Base-by-base conservation (phyloP, 192 early-diverging fungal species). In the Coemansia aciculifera region DNA sequence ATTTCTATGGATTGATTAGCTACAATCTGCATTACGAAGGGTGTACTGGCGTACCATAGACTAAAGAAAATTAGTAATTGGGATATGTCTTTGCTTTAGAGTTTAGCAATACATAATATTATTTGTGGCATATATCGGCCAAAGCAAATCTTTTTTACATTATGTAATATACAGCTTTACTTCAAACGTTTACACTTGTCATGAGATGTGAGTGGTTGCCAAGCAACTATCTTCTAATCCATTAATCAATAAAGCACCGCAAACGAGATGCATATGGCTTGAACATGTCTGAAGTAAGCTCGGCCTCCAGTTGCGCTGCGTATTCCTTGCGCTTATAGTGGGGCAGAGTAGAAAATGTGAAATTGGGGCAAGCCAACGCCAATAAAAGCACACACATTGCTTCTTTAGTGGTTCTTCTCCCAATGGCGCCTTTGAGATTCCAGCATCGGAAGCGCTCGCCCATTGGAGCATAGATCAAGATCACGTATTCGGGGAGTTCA, bases 351-450 rank as follows among this genome's bases (percentile, higher is more conserved):
- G n/a, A n/a, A n/a, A n/a, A n/a, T n/a, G 23, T 32, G 6, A 59
- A 59, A 17, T 59, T 59, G 11, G 56, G 56, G 8, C 56, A 59
- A 34, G 17, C 56, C 56, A 36, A 13, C 56, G 56, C 54, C 11
- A 57, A 17, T 15, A 57, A 11, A 2, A 57, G 17, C 27, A 32
- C 31, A n/a, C 54, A 57, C 31, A 5, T 32, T 29, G 15, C 54
- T 27, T 71, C 43, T 17, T 10, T 23, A 10, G 21, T 10, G 0
- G 5, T 1, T 2, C 2, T 6, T 19, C 3, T 27, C 9, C 2
- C 8, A 5, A 7, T 12, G 7, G 23, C 2, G 9, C 3, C 39
- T 13, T 5, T 11, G 11, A 24, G 10, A 13, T 5, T 21, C 49
- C 49, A 51, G 49, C 49, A 51, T 17, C 49, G 49, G 21, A 51